Conservation (phyloP, 1,139 yeast species). For the Candida tetrigidarum region DNA sequence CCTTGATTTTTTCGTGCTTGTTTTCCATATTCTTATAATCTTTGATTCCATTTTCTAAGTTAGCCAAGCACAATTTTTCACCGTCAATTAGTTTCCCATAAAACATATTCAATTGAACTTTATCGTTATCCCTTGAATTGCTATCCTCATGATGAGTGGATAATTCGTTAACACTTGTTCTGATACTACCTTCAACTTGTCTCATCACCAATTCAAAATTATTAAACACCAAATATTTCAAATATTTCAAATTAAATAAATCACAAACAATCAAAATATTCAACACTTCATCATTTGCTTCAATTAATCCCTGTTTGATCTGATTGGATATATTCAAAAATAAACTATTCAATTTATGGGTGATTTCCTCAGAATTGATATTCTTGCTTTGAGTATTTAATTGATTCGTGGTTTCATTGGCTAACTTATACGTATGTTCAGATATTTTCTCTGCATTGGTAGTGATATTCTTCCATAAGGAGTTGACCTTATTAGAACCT, state of each 20-base stretch:
- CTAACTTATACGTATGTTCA: conserved; percentile 49
- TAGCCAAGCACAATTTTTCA: conserved; percentile 87
- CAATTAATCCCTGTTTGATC: conserved; percentile 64
- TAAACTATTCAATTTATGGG: conserved; percentile 41
- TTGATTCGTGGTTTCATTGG: conserved; percentile 47
- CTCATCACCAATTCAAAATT: conserved; percentile 84
- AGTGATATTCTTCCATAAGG: conserved; percentile 64
- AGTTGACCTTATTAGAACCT: conserved; percentile 76
- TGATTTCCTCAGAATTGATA: conserved; percentile 35
- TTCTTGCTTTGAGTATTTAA: conserved; percentile 45
- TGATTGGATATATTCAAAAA: conserved; percentile 45
- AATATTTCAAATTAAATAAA: conserved; percentile 66
- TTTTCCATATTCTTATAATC: conserved; percentile 30
- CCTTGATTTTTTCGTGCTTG: conserved; percentile 21
- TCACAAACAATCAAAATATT: conserved; percentile 71
- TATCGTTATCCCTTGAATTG: conserved; percentile 12
- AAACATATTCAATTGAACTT: conserved; percentile 65
- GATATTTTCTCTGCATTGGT: conserved; percentile 46
- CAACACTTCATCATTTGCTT: conserved; percentile 61
- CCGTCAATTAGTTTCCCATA: conserved; percentile 82
- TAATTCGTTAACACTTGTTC: conserved; percentile 57
- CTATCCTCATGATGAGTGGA: conserved; percentile 38
- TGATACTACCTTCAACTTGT: conserved; percentile 91
- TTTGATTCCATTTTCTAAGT: conserved; percentile 73
- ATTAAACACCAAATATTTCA: conserved; percentile 65